Conservation (phyloP, 257 asterid genomes). For the Salvia splendens region DNA sequence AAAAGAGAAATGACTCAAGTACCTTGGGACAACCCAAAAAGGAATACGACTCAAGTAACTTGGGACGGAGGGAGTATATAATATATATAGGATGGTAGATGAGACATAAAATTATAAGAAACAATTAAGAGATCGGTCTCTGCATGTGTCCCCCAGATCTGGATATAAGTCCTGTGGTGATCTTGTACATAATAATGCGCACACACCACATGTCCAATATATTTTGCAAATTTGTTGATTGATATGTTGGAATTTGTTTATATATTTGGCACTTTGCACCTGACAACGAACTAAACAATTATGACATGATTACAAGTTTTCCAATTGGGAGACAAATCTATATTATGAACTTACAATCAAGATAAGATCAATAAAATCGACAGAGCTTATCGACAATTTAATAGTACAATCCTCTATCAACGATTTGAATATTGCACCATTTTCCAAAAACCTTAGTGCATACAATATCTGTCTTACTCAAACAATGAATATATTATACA, state of each 20-base stretch:
- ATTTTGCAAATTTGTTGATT: constrained; percentile 31
- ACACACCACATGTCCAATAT: constrained; percentile 34
- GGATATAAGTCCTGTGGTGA: constrained; percentile 11
- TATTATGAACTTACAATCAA: constrained; percentile 3
- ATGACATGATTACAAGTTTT: constrained; percentile 11
- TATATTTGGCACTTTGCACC: constrained; percentile 26
- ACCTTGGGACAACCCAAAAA: too few relatives aligned
- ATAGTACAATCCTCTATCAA: constrained; percentile 1
- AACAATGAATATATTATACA: neutral
- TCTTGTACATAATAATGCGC: constrained; percentile 34
- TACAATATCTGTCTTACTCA: neutral
- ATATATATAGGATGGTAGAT: neutral
- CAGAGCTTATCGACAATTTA: constrained; percentile 18
- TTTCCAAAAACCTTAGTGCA: neutral
- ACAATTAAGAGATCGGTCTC: neutral
- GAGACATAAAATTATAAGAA: neutral
- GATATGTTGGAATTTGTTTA: constrained; percentile 22
- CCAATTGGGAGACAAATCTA: constrained; percentile 25
- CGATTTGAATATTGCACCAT: neutral
- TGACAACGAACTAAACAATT: constrained; percentile 27
- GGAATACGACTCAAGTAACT: too few relatives aligned
- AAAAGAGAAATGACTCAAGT: too few relatives aligned
- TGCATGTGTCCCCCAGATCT: constrained; percentile 28
- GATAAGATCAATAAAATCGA: neutral
- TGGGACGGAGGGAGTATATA: too few relatives aligned